Conservation (phyloP, 108 stramenopile species). For the Cyclotella baltica region DNA sequence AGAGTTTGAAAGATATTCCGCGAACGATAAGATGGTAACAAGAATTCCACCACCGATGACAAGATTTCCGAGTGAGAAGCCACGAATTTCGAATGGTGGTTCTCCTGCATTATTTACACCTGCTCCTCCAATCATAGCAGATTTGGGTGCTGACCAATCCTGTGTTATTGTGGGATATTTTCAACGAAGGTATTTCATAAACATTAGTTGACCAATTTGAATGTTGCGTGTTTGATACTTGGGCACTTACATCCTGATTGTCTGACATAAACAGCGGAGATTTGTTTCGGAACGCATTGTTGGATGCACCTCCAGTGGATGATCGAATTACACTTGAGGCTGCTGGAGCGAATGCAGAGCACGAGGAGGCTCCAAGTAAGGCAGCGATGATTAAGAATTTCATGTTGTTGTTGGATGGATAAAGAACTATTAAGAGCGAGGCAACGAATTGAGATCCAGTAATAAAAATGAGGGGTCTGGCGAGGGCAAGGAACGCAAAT, state of each 20-base stretch:
- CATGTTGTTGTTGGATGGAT: neutral
- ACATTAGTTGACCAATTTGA: neutral
- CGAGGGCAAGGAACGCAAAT: too few relatives aligned
- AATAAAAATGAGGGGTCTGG: neutral
- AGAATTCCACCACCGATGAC: constrained; percentile 79
- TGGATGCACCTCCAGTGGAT: neutral
- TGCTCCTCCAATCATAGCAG: constrained; percentile 93
- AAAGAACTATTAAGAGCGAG: too few relatives aligned
- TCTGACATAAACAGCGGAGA: neutral
- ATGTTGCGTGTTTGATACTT: neutral
- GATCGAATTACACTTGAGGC: neutral
- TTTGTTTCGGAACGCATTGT: neutral
- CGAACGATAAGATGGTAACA: constrained; percentile 87
- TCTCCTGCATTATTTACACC: constrained; percentile 95
- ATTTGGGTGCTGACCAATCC: constrained; percentile 74
- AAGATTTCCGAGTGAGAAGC: constrained; percentile 95
- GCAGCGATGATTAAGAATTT: neutral
- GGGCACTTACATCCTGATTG: neutral
- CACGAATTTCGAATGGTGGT: constrained; percentile 98
- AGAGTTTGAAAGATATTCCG: constrained; percentile 88
- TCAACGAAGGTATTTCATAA: neutral
- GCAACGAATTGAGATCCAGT: too few relatives aligned
- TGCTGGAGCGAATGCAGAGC: neutral
- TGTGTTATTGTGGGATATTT: constrained; percentile 1
- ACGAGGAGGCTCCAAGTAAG: neutral